These are phyloP conservation scores for Cenchrus americanus DNA, from an alignment of 176 grass and related monocot species.

Conservation along the genomic window DNA sequence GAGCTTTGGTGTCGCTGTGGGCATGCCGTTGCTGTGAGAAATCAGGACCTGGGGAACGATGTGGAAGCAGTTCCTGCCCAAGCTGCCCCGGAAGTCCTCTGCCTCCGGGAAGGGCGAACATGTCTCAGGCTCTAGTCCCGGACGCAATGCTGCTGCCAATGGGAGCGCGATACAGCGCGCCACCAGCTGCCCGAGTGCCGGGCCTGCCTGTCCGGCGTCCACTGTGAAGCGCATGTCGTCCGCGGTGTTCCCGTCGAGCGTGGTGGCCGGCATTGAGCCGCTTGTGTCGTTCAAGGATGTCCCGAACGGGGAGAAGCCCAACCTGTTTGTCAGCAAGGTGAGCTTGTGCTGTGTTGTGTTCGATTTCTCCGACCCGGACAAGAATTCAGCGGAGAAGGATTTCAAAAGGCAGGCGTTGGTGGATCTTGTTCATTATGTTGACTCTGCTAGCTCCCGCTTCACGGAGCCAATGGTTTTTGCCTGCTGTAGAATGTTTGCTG, in stretches of 20 bases:
- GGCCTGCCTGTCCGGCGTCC: constrained; percentile 45
- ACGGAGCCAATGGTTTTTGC: constrained; percentile 62
- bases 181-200: constrained; percentile 47
- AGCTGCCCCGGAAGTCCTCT: constrained; percentile 69
- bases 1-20: constrained; percentile 3
- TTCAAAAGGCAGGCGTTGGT: constrained; percentile 64
- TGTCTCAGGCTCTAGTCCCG: constrained; percentile 27
- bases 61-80: constrained; percentile 77
- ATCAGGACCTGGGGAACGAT: constrained; percentile 29
- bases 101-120: constrained; percentile 46
- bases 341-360: constrained; percentile 68
- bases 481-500: constrained; percentile 70
- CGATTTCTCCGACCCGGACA: constrained; percentile 69
- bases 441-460: constrained; percentile 54
- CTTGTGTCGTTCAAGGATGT: constrained; percentile 67
- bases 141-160: constrained; percentile 15
- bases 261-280: constrained; percentile 69
- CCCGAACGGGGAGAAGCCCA: constrained; percentile 54
- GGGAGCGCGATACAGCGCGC: constrained; percentile 47
- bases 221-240: constrained; percentile 77
- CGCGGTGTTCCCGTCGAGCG: constrained; percentile 66
- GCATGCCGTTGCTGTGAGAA: constrained; percentile 46
- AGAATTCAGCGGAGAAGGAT: constrained; percentile 66
- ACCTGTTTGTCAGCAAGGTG: constrained; percentile 69
- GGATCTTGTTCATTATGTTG: constrained; percentile 68